Evolutionary conservation across 768 basidiomycete genomes (phyloP), one percentile per base, ranked within the genome.

Genomic region (Kwoniella dejecticola): DNA sequence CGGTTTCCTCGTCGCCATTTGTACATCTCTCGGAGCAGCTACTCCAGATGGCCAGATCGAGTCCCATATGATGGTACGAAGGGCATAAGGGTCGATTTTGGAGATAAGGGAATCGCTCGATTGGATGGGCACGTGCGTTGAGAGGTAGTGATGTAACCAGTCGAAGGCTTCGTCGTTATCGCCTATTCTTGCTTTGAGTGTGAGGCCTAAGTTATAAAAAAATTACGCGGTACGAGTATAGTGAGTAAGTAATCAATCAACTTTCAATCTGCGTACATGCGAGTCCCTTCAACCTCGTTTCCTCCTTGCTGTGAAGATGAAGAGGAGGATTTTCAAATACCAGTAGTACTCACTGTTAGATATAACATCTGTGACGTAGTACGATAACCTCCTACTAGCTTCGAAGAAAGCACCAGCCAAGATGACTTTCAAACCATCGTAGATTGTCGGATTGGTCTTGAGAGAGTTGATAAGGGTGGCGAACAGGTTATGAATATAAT

Each of bases 111-210:
- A 52, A n/a, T 21, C 7, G 33, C 19, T 8, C 27, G 17, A 15
- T 17, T 17, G 38, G 23, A 53, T 5, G 3, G 52, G 52, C 3
- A 53, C 52, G 38, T 53, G 52, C 4, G 26, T 56, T 33, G 48
- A 27, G 23, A 61, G 41, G 19, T 61, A 61, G 15, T 61, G 52
- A 38, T 44, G 40, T n/a, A 61, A 24, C 60, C 52, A 61, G 19
- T 61, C 52, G 42, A 45, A 61, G 12, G 44, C 41, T 19, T 53
- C 52, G 36, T 61, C 60, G 24, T 23, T 46, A 26, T 52, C 41
- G 1, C 21, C 40, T 24, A 54, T 41, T 7, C 52, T 38, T 45
- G 50, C 40, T 29, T 40, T 36, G 19, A 53, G 29, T 3, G 52
- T 53, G 30, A 61, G 13, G 40, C 44, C 52, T 23, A 40, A 29